Base-by-base conservation (phyloP, 1,284 basidiomycete genomes). In the Ceratobasidium sp. region DNA sequence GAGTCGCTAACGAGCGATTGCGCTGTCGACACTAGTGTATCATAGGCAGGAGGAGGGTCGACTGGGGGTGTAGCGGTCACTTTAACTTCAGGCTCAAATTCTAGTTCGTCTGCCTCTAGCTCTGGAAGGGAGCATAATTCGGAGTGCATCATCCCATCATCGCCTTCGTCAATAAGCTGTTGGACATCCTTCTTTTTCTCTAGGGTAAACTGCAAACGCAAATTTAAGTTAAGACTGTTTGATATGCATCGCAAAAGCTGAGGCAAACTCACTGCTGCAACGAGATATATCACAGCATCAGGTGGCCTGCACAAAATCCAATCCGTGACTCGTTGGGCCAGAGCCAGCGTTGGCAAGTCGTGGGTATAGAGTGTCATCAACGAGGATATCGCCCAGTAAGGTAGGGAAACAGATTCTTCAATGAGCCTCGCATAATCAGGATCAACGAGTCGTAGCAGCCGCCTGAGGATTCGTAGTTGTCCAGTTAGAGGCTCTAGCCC, bases 311-410 rank as follows among this genome's bases (percentile, higher is more conserved):
- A 87, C 3, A 98, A 83, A 6, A 98, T 82, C 79, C 90, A 98
- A 81, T 97, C 95, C 79, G 97, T 95, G 55, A 95, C 87, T 74
- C 94, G 89, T 80, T 96, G 94, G 38, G 95, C 91, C 26, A 95
- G 87, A 1, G 89, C 86, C 26, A 96, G 85, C 0, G 91, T 92
- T 9, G 94, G 93, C 72, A 94, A 86, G 78, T 97, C 95, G 80
- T 98, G 96, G 5, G 95, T 91, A 81, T 98, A 93, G 35, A 98
- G 85, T 0, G 95, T 97, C 46, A 98, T 84, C 46, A 98, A 87
- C 83, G 96, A 95, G 13, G 95, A 93, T 8, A 98, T 86, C 0
- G 95, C 94, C 79, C 92, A 95, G 80, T 92, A 94, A 0, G 94
- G 94, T 1, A 95, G 83, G 0, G 91, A 89, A 0, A 90, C 86